phyloP scores from a whole-genome alignment of 163 green algal genomes.

The Coccomyxa subellipsoidea region DNA sequence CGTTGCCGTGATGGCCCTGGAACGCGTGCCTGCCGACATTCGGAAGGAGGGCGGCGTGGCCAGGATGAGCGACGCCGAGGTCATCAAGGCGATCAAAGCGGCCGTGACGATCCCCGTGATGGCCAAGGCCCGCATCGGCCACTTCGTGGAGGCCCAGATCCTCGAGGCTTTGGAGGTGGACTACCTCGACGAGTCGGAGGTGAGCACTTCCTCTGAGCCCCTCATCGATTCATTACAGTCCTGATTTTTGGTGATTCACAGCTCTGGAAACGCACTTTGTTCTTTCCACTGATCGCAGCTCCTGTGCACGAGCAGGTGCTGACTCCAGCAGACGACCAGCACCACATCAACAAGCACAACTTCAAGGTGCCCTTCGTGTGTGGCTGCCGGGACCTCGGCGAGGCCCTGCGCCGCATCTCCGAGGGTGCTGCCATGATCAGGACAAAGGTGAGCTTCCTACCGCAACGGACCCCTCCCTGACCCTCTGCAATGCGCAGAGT shows the following conservation, averaged over 20 bases:
- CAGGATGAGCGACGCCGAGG: slow-evolving; percentile 90
- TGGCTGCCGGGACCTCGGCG: slow-evolving; percentile 98
- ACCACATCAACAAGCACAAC: slow-evolving; percentile 99
- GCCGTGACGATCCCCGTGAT: slow-evolving; percentile 99
- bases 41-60: slow-evolving; percentile 94
- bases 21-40: slow-evolving; percentile 95
- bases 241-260: too few species aligned
- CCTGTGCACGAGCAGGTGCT: slow-evolving; percentile 82
- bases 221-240: too few species aligned
- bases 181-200: slow-evolving; percentile 99
- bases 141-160: slow-evolving; percentile 99
- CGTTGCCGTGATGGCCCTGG: slow-evolving; percentile 98
- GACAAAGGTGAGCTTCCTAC: slow-evolving; percentile 63
- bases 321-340: slow-evolving; percentile 96
- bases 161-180: slow-evolving; percentile 94
- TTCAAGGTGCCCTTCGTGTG: slow-evolving; percentile 99
- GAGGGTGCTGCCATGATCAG: slow-evolving; percentile 98
- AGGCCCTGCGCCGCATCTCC: slow-evolving; percentile 94
- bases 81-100: slow-evolving; percentile 96
- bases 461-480: too few species aligned
- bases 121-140: slow-evolving; percentile 98
- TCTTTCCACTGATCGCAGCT: too few species aligned
- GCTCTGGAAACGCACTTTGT: too few species aligned
- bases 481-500: too few species aligned
- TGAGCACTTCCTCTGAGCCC: slow-evolving; percentile 39